phyloP scores from a whole-genome alignment of 2,329 filamentous ascomycete species.

The Fusarium sp. region DNA sequence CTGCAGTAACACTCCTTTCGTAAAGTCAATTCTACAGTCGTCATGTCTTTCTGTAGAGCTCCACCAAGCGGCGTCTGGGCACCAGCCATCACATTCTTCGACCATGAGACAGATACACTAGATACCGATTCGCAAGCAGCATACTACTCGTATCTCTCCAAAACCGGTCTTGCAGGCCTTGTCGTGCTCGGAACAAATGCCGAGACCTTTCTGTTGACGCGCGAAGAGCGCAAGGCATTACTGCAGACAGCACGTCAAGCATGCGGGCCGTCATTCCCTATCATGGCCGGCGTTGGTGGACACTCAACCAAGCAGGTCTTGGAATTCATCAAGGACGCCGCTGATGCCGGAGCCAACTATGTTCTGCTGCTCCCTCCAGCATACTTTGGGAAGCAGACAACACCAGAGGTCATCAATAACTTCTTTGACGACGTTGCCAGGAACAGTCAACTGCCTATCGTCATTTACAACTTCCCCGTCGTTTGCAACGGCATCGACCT shows the following conservation, averaged over 20 bases:
- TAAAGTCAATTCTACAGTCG: background rate
- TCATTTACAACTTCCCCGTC: constrained; percentile 75
- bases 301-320: constrained; percentile 72
- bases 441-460: constrained; percentile 62
- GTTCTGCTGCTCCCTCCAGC: constrained; percentile 68
- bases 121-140: constrained; percentile 58
- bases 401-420: constrained; percentile 63
- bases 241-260: constrained; percentile 73
- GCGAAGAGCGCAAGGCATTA: constrained; percentile 65
- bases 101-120: constrained; percentile 58
- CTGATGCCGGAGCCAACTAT: constrained; percentile 68
- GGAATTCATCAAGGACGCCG: constrained; percentile 68
- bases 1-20: background rate
- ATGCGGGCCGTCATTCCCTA: constrained; percentile 85
- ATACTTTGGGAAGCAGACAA: constrained; percentile 72
- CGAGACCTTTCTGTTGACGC: constrained; percentile 65
- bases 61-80: constrained; percentile 57
- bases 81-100: constrained; percentile 64
- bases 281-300: constrained; percentile 76
- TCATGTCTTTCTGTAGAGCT: constrained; percentile 29
- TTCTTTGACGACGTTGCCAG: constrained; percentile 69
- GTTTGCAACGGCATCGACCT: constrained; percentile 75
- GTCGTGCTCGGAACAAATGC: constrained; percentile 66
- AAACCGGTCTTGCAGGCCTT: constrained; percentile 59
- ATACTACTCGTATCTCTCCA: constrained; percentile 62